Conservation (phyloP, 352 stramenopile species). For the Phytophthora ramorum region DNA sequence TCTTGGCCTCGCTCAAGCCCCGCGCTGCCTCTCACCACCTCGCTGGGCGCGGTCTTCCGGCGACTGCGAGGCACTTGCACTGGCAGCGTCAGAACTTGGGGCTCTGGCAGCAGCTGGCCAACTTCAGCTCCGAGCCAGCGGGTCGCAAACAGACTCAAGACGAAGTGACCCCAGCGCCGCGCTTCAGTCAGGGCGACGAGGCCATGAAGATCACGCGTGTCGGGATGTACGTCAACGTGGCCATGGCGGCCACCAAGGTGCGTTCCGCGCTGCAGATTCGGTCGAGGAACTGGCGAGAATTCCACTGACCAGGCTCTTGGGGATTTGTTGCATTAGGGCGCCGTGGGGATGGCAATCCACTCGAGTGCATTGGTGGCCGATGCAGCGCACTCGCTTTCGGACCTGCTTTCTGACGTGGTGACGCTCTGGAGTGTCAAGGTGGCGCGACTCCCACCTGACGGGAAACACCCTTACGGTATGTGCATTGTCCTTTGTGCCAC, state of each 20-base stretch:
- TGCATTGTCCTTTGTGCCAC: slow-evolving; percentile 3
- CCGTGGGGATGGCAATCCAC: slow-evolving; percentile 76
- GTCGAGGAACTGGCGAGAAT: slow-evolving; percentile 12
- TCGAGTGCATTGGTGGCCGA: slow-evolving; percentile 95
- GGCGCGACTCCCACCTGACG: slow-evolving; percentile 93
- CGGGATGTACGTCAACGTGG: slow-evolving; percentile 94
- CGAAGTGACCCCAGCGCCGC: slow-evolving; percentile 2
- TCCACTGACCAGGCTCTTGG: slow-evolving; percentile 4
- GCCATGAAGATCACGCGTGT: slow-evolving; percentile 92
- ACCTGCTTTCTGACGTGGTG: slow-evolving; percentile 97
- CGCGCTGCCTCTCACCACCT: neutral
- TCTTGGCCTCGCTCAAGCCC: slow-evolving; percentile 25
- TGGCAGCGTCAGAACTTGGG: slow-evolving; percentile 27
- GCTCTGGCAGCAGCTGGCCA: slow-evolving; percentile 23
- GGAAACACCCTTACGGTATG: slow-evolving; percentile 89
- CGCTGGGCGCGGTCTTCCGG: neutral
- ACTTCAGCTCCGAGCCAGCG: slow-evolving; percentile 26
- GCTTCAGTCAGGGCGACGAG: slow-evolving; percentile 50
- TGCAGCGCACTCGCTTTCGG: slow-evolving; percentile 95
- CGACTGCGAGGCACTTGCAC: slow-evolving; percentile 6
- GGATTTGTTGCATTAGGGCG: slow-evolving; percentile 49
- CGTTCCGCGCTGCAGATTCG: slow-evolving; percentile 1
- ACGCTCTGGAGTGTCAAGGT: slow-evolving; percentile 95
- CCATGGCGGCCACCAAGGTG: slow-evolving; percentile 92
- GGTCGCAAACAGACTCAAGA: slow-evolving; percentile 4